phyloP scores from a whole-genome alignment of 208 protist genomes.

The Trypanosoma rangeli region DNA sequence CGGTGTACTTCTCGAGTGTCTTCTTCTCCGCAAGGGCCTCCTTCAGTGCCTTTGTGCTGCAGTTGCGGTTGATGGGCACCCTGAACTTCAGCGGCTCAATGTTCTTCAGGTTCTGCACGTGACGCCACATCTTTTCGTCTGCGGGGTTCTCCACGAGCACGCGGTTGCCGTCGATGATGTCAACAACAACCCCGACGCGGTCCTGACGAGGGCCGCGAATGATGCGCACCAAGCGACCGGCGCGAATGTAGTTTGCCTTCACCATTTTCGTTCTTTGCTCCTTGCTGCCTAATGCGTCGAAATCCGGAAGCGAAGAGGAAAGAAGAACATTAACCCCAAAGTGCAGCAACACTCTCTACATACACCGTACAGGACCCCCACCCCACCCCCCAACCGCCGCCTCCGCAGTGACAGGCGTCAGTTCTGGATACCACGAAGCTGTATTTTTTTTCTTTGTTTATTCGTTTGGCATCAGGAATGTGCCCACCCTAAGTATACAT shows the following conservation, averaged over 20 bases:
- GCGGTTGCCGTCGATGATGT: conserved; percentile 90
- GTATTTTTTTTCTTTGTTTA: conserved; percentile 23
- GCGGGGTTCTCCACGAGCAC: conserved; percentile 89
- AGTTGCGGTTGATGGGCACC: conserved; percentile 64
- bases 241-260: conserved; percentile 54
- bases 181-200: conserved; percentile 61
- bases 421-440: background rate
- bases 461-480: background rate
- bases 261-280: conserved; percentile 26
- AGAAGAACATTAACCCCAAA: background rate
- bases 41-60: conserved; percentile 77
- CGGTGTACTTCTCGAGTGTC: conserved; percentile 85
- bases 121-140: conserved; percentile 90
- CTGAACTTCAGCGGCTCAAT: conserved; percentile 83
- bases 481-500: background rate
- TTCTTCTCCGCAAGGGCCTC: conserved; percentile 63
- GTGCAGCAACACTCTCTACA: background rate
- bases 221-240: conserved; percentile 51
- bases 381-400: no score
- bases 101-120: conserved; percentile 90
- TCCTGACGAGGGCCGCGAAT: conserved; percentile 46
- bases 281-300: conserved; percentile 14
- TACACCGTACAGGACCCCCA: no score
- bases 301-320: conserved; percentile 18
- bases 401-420: background rate